phyloP scores from a whole-genome alignment of 2,329 filamentous ascomycete species.

The Stachybotrys chlorohalonatus region DNA sequence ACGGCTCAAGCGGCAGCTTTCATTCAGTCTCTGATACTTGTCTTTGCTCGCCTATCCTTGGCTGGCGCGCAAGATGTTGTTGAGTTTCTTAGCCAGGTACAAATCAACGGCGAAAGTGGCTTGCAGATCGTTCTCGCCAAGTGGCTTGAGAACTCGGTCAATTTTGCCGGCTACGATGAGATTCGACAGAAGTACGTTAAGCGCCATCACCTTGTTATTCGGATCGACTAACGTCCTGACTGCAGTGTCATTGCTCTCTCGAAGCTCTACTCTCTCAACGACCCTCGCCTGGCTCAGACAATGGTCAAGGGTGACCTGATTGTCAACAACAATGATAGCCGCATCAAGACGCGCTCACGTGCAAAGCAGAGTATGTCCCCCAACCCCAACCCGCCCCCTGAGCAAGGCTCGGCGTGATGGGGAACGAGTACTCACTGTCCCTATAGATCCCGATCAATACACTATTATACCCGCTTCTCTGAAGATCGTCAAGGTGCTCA shows the following conservation, averaged over 20 bases:
- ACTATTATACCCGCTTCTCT: conserved; percentile 79
- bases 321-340: conserved; percentile 59
- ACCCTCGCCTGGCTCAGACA: conserved; percentile 67
- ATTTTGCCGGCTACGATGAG: conserved; percentile 96
- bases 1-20: conserved; percentile 79
- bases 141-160: conserved; percentile 95
- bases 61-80: conserved; percentile 82
- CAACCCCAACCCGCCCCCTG: neutral
- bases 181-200: conserved; percentile 83
- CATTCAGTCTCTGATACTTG: conserved; percentile 90
- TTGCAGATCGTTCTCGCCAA: conserved; percentile 83
- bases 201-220: neutral
- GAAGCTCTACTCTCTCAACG: conserved; percentile 81
- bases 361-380: conserved; percentile 62
- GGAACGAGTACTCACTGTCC: neutral
- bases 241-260: conserved; percentile 80
- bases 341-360: conserved; percentile 91
- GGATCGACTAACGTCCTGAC: conserved; percentile 16
- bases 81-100: conserved; percentile 78
- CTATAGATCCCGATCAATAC: conserved; percentile 73
- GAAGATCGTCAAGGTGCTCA: conserved; percentile 93
- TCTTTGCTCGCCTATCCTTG: conserved; percentile 85
- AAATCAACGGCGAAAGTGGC: conserved; percentile 73
- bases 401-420: neutral
- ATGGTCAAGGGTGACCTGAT: conserved; percentile 89